A percentile compares a stretch with the other conserved stretches of the same genome.
phyloP scores from a whole-genome alignment of 2,329 filamentous ascomycete species.

The Fusarium protoensiforme region DNA sequence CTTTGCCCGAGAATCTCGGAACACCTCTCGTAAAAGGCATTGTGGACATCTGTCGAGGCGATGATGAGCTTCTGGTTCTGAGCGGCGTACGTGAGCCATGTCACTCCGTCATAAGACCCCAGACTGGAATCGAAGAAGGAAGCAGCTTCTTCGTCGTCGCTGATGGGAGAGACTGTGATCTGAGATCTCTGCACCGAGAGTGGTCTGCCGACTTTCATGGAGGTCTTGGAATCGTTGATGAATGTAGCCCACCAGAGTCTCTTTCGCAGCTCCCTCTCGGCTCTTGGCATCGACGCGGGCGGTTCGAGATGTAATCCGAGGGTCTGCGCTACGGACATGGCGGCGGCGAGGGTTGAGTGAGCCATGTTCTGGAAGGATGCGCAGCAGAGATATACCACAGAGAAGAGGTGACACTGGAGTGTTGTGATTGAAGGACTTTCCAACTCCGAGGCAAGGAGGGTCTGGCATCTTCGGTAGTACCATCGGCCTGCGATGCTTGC shows the following conservation, averaged over 20 bases:
- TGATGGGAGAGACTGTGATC: slow-evolving; percentile 51
- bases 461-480: slow-evolving; percentile 60
- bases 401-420: slow-evolving; percentile 60
- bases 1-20: slow-evolving; percentile 7
- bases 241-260: slow-evolving; percentile 65
- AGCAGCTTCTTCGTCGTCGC: slow-evolving; percentile 30
- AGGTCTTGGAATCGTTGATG: slow-evolving; percentile 58
- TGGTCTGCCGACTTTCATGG: slow-evolving; percentile 59
- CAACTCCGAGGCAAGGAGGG: slow-evolving; percentile 50
- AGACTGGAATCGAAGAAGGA: slow-evolving; percentile 25
- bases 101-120: slow-evolving; percentile 29
- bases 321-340: slow-evolving; percentile 51
- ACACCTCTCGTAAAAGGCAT: slow-evolving; percentile 44
- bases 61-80: slow-evolving; percentile 31
- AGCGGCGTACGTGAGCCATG: slow-evolving; percentile 38
- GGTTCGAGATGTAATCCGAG: neutral
- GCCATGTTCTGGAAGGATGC: slow-evolving; percentile 62
- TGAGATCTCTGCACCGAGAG: slow-evolving; percentile 48
- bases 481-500: slow-evolving; percentile 54
- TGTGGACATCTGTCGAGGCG: slow-evolving; percentile 40
- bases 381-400: slow-evolving; percentile 57
- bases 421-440: slow-evolving; percentile 60
- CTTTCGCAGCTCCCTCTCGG: slow-evolving; percentile 56
- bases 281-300: neutral
- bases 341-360: slow-evolving; percentile 52